phyloP scores from a whole-genome alignment of 2,329 filamentous ascomycete species.

The Uncinocarpus reesii region DNA sequence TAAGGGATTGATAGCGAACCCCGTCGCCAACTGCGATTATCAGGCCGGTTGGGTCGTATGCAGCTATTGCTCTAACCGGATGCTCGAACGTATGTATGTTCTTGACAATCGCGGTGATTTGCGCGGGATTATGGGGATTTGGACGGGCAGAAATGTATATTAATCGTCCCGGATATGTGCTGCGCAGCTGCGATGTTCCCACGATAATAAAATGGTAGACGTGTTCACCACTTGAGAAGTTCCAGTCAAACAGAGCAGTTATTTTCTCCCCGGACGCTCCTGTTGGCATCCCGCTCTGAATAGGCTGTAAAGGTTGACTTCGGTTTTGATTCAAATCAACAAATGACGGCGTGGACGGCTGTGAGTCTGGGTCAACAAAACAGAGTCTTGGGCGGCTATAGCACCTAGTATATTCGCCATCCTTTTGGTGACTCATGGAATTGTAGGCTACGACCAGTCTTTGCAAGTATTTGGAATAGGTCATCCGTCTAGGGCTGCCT shows the following conservation, averaged over 20 bases:
- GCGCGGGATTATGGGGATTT: constrained; percentile 20
- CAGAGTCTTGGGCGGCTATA: constrained; percentile 29
- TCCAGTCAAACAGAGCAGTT: constrained; percentile 36
- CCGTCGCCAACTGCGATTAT: constrained; percentile 39
- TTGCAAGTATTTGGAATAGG: constrained; percentile 38
- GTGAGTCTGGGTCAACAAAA: constrained; percentile 31
- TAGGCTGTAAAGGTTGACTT: constrained; percentile 4
- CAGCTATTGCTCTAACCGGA: constrained; percentile 47
- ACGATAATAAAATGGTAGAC: constrained; percentile 34
- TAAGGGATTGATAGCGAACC: constrained; percentile 36
- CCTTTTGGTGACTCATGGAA: constrained; percentile 22
- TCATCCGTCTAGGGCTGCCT: constrained; percentile 35
- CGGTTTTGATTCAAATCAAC: constrained; percentile 3
- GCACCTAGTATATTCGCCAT: constrained; percentile 24
- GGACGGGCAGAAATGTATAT: constrained; percentile 31
- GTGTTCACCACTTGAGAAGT: constrained; percentile 26
- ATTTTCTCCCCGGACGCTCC: constrained; percentile 33
- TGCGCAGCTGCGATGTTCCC: constrained; percentile 27
- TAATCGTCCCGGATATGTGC: constrained; percentile 27
- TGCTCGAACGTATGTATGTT: constrained; percentile 29
- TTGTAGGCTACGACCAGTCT: constrained; percentile 43
- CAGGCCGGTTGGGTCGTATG: constrained; percentile 36
- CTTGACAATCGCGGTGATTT: constrained; percentile 29
- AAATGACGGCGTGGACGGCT: constrained; percentile 3
- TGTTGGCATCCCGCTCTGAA: constrained; percentile 21